Conservation (phyloP, 192 early-diverging fungal genomes). For the Phycomyces nitens region DNA sequence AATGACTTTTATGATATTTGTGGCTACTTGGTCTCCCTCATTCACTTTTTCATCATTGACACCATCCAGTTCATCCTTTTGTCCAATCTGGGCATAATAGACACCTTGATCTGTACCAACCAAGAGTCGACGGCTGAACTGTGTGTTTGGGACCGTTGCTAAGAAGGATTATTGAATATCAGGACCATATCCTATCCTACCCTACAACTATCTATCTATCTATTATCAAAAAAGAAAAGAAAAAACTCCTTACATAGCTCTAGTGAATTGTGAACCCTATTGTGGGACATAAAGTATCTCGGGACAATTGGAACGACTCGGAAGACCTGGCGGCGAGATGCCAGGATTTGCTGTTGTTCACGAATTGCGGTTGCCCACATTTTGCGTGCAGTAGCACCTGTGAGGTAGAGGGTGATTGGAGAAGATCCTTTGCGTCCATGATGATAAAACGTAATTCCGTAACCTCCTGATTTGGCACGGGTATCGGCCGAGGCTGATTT, state of each 20-base stretch:
- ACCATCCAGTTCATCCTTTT: too few species aligned
- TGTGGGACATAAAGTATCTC: slow-evolving; percentile 41
- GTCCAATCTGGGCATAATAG: slow-evolving; percentile 56
- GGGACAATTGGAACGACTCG: slow-evolving; percentile 49
- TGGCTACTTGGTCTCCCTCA: background rate
- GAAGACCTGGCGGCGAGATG: slow-evolving; percentile 40
- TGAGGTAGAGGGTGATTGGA: slow-evolving; percentile 67
- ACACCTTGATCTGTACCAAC: slow-evolving; percentile 84
- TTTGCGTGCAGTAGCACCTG: slow-evolving; percentile 63
- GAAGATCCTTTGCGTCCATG: slow-evolving; percentile 63
- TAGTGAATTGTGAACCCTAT: slow-evolving; percentile 52
- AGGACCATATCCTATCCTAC: too few species aligned
- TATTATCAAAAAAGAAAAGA: too few species aligned
- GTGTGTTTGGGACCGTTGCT: background rate
- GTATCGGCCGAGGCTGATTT: slow-evolving; percentile 1
- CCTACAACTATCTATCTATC: too few species aligned
- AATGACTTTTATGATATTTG: slow-evolving; percentile 49
- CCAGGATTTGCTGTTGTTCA: slow-evolving; percentile 50
- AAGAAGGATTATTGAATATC: too few species aligned
- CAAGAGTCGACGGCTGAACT: slow-evolving; percentile 39
- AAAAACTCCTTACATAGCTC: slow-evolving; percentile 44
- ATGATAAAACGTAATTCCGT: slow-evolving; percentile 70
- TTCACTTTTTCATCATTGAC: background rate
- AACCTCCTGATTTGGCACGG: slow-evolving; percentile 29
- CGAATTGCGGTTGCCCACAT: slow-evolving; percentile 84